Evolutionary conservation across 2,329 filamentous ascomycete genomes (phyloP).

Genomic region (Botrytis elliptica): DNA sequence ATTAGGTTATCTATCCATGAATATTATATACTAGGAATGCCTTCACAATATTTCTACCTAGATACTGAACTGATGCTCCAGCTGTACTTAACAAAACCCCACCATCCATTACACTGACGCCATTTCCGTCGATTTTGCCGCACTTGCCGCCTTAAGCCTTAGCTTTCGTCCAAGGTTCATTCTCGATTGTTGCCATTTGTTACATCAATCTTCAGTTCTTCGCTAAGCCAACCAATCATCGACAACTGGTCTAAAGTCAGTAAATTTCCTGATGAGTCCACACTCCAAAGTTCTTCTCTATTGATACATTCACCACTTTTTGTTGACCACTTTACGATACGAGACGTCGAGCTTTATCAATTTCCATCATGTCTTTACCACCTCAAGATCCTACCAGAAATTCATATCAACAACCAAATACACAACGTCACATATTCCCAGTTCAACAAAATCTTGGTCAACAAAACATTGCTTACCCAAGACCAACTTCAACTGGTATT

Average conservation of each 20-base stretch:
- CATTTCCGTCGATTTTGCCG: slow-evolving; percentile 9
- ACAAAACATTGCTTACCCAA: slow-evolving; percentile 30
- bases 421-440: slow-evolving; percentile 26
- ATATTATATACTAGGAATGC: neutral
- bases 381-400: slow-evolving; percentile 31
- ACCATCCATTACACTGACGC: slow-evolving; percentile 4
- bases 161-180: neutral
- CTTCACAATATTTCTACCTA: neutral
- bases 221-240: slow-evolving; percentile 2
- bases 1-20: neutral
- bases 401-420: slow-evolving; percentile 23
- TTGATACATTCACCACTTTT: slow-evolving; percentile 22
- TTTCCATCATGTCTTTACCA: slow-evolving; percentile 35
- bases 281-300: slow-evolving; percentile 20
- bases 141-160: neutral
- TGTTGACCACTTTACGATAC: slow-evolving; percentile 21
- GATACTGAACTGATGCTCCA: neutral
- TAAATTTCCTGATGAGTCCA: slow-evolving; percentile 22
- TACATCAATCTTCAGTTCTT: neutral
- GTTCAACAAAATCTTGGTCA: slow-evolving; percentile 31
- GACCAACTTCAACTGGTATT: slow-evolving; percentile 33
- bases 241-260: slow-evolving; percentile 10
- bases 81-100: neutral
- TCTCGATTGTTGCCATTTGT: neutral
- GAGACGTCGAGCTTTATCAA: slow-evolving; percentile 14